A percentile compares a stretch with the other conserved stretches of the same genome.
phyloP scores from a whole-genome alignment of 129 eudicot species.

The Flaveria brownii region DNA sequence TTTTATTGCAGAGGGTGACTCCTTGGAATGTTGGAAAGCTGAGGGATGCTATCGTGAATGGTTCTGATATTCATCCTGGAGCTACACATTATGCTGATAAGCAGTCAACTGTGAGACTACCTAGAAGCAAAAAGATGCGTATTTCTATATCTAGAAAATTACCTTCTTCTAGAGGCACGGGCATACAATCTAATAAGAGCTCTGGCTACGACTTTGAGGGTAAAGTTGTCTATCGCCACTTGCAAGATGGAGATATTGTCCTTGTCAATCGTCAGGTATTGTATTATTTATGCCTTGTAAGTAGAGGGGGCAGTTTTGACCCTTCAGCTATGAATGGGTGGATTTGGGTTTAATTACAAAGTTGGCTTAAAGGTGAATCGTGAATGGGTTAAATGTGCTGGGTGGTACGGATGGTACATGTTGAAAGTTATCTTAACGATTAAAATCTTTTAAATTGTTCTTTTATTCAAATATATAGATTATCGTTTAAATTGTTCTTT shows the following conservation, averaged over 20 bases:
- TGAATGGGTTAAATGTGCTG: not conserved
- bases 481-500: not conserved
- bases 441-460: too few relatives aligned
- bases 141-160: conserved; percentile 76
- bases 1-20: conserved; percentile 73
- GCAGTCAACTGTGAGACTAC: conserved; percentile 51
- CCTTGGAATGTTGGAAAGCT: conserved; percentile 81
- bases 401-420: too few relatives aligned
- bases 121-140: conserved; percentile 48
- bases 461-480: too few relatives aligned
- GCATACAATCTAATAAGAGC: conserved; percentile 53
- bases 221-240: conserved; percentile 76
- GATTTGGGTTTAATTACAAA: not conserved
- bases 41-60: conserved; percentile 76
- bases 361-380: not conserved
- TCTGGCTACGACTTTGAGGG: conserved; percentile 64
- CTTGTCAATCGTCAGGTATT: conserved; percentile 95
- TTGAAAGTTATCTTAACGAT: too few relatives aligned
- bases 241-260: conserved; percentile 94
- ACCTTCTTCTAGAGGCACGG: conserved; percentile 81
- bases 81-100: conserved; percentile 74
- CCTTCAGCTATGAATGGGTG: not conserved
- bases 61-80: conserved; percentile 84
- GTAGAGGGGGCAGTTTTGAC: conserved; percentile 1
- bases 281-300: not conserved